phyloP scores from a whole-genome alignment of 2,329 filamentous ascomycete genomes.

The Helminthosporium solani region DNA sequence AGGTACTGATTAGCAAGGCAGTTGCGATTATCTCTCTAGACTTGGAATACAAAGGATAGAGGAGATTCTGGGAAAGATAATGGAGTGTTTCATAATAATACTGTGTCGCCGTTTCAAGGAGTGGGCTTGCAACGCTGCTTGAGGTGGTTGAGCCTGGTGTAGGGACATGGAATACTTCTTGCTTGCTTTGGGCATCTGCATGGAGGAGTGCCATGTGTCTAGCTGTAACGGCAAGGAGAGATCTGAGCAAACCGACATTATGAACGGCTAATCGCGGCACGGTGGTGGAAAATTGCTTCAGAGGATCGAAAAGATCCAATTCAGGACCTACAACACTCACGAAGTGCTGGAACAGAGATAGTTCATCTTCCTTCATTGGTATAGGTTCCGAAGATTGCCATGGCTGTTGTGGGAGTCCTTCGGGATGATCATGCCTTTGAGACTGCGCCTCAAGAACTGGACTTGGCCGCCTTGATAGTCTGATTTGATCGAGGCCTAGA shows the following conservation, averaged over 20 bases:
- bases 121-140: constrained; percentile 27
- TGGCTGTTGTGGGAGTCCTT: constrained; percentile 19
- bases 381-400: constrained; percentile 29
- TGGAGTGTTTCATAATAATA: constrained; percentile 65
- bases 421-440: constrained; percentile 4
- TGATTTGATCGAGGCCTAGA: constrained; percentile 30
- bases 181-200: constrained; percentile 20
- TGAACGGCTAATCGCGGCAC: constrained; percentile 45
- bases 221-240: constrained; percentile 58
- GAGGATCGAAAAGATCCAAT: constrained; percentile 49
- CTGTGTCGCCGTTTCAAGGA: constrained; percentile 44
- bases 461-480: constrained; percentile 28
- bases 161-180: constrained; percentile 32
- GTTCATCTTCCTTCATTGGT: constrained; percentile 38
- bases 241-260: constrained; percentile 59
- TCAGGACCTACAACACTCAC: constrained; percentile 41
- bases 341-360: constrained; percentile 44
- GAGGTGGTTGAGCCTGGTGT: constrained; percentile 11
- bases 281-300: constrained; percentile 40
- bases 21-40: constrained; percentile 61
- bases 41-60: constrained; percentile 58
- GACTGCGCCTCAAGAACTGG: constrained; percentile 20
- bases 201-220: constrained; percentile 50
- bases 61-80: constrained; percentile 61
- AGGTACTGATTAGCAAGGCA: constrained; percentile 61